Conservation (phyloP, 192 early-diverging fungal genomes). For the Allomyces javanicus region DNA sequence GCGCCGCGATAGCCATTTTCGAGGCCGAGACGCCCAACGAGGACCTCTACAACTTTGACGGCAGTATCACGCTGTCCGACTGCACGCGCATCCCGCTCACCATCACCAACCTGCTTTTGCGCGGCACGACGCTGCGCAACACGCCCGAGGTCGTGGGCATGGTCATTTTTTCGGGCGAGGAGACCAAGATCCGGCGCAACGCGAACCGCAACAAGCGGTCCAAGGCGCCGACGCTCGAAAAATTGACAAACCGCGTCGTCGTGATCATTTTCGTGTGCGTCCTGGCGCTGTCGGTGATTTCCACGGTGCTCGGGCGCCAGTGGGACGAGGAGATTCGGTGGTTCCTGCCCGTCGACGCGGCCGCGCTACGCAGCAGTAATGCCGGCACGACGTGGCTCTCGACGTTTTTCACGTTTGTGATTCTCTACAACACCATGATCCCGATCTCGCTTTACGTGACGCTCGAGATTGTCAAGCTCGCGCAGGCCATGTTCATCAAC, state of each 20-base stretch:
- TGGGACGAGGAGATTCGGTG: constrained; percentile 14
- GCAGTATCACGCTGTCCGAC: constrained; percentile 23
- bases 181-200: constrained; percentile 29
- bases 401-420: constrained; percentile 47
- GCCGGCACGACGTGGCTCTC: constrained; percentile 13
- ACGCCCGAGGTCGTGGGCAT: constrained; percentile 59
- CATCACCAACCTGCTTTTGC: constrained; percentile 58
- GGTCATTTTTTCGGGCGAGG: constrained; percentile 35
- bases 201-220: constrained; percentile 20
- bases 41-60: constrained; percentile 69
- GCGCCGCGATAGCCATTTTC: constrained; percentile 7
- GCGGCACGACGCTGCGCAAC: constrained; percentile 69
- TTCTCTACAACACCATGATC: constrained; percentile 70
- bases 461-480: constrained; percentile 62
- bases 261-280: constrained; percentile 41
- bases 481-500: constrained; percentile 55
- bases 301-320: constrained; percentile 27
- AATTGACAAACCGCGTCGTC: constrained; percentile 57
- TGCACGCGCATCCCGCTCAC: constrained; percentile 38
- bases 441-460: constrained; percentile 78
- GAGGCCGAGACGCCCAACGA: constrained; percentile 54
- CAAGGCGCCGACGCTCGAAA: constrained; percentile 60
- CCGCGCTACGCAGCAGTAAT: constrained; percentile 5
- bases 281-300: constrained; percentile 29
- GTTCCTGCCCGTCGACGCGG: constrained; percentile 21